Evolutionary conservation across 1,284 basidiomycete species (phyloP), one percentile per base, ranked within the genome.

Genomic region (Boletus sp.): DNA sequence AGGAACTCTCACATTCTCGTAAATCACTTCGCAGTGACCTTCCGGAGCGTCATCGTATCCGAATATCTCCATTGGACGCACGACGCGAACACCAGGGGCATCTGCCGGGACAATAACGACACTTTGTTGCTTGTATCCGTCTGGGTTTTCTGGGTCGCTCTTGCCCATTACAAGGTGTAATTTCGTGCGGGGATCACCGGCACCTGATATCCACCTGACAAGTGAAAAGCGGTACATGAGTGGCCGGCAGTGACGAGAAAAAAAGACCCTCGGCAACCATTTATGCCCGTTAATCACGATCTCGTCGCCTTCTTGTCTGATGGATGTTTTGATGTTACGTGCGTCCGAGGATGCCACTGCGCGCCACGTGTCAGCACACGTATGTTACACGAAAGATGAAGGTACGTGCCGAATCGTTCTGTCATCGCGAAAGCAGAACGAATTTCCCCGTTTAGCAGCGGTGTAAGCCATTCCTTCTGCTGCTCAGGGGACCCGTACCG

Each of bases 211-310:
- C 88, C 91, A 98, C 90, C 85, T 88, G 34, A 45, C 12, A 32
- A 51, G 34, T 30, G 25, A 27, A 29, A 19, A 34, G 32, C 35
- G 49, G 46, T 8, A 45, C 7, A 49, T 61, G 25, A 53, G 43
- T 43, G 8, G 23, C 52, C 50, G 43, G 27, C 8, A 25, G 44
- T 20, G 16, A 47, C 16, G 22, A 32, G 8, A 39, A 17, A 16
- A 39, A 32, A 43, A 44, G 25, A 1, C 43, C 29, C 2, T 41
- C 23, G 51, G 63, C 12, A 38, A 84, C 94, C 95, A 98, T 80
- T 99, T 99, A 72, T 95, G 93, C 1, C 95, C 95, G 61, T 91
- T 94, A 59, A 99, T 85, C 53, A 96, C 84, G 56, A 98, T 91
- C 55, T 94, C 86, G 60, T 93, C 73, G 39, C 91, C 92, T 65